Conservation (phyloP, 345 rosid species). For the Eutrema yunnanense region DNA sequence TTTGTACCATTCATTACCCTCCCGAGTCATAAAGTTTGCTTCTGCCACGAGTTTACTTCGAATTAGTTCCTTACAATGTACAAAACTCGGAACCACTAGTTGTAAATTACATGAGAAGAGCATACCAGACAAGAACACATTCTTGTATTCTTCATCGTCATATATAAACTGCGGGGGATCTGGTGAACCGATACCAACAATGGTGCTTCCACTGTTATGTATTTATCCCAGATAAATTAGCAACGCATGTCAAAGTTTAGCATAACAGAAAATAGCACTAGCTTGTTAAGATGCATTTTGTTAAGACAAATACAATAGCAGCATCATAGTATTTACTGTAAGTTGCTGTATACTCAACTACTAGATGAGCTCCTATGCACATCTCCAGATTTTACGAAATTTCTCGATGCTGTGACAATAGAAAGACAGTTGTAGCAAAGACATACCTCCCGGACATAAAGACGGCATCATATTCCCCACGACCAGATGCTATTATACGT, state of each 20-base stretch:
- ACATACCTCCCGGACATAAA: slow-evolving; percentile 95
- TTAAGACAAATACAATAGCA: neutral
- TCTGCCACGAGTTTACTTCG: slow-evolving; percentile 43
- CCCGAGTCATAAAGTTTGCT: slow-evolving; percentile 75
- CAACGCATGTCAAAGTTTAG: neutral
- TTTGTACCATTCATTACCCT: slow-evolving; percentile 71
- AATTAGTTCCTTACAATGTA: neutral
- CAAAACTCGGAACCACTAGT: neutral
- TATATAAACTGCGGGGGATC: slow-evolving; percentile 89
- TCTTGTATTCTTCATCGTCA: slow-evolving; percentile 69
- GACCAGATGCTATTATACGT: slow-evolving; percentile 70
- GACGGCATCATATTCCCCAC: slow-evolving; percentile 84
- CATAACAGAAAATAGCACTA: neutral
- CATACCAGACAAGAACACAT: slow-evolving; percentile 83
- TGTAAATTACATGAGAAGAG: neutral
- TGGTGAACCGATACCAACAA: slow-evolving; percentile 88
- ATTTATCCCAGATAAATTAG: neutral
- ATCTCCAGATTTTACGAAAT: neutral
- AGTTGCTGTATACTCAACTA: neutral
- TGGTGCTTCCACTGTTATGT: slow-evolving; percentile 81
- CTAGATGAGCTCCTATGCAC: neutral
- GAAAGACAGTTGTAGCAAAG: neutral
- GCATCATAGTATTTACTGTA: neutral
- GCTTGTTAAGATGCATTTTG: neutral
- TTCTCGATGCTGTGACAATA: neutral